phyloP scores from a whole-genome alignment of 352 stramenopile species.

The Phytophthora quininea region DNA sequence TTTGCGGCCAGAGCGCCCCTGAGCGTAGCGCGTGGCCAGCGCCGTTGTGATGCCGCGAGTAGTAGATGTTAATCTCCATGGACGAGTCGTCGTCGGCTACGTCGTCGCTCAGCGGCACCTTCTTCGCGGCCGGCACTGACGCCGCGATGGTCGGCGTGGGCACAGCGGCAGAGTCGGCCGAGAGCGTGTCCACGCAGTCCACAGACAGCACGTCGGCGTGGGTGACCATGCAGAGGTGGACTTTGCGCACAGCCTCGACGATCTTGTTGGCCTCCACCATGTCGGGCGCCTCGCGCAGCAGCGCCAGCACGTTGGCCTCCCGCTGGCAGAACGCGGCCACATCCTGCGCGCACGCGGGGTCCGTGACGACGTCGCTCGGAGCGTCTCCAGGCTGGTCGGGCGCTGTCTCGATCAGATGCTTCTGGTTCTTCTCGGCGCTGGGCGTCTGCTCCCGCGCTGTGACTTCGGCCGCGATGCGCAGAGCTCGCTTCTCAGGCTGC shows the following conservation, averaged over 20 bases:
- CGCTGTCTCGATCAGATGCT: neutral
- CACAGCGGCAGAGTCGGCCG: conserved; percentile 23
- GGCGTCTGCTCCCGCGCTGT: too few relatives aligned
- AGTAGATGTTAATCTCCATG: conserved; percentile 65
- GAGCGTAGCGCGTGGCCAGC: conserved; percentile 39
- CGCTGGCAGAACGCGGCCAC: conserved; percentile 44
- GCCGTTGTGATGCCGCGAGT: conserved; percentile 54
- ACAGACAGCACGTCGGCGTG: conserved; percentile 63
- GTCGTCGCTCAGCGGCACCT: conserved; percentile 14
- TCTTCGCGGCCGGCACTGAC: conserved; percentile 20
- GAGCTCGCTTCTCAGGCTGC: neutral
- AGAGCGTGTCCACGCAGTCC: conserved; percentile 52
- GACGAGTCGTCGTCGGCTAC: conserved; percentile 52
- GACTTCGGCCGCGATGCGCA: neutral
- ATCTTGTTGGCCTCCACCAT: conserved; percentile 43
- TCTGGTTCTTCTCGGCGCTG: conserved; percentile 1
- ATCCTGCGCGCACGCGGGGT: conserved; percentile 47
- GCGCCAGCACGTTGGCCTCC: conserved; percentile 56
- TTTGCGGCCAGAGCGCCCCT: conserved; percentile 28
- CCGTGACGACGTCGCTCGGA: conserved; percentile 6
- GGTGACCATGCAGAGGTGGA: conserved; percentile 58
- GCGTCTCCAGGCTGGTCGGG: neutral
- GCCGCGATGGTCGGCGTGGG: conserved; percentile 21
- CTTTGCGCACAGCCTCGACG: conserved; percentile 43
- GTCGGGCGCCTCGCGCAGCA: conserved; percentile 45